A percentile compares a stretch with the other conserved stretches of the same genome.
phyloP scores from a whole-genome alignment of 345 rosid species.

The Gossypium arboreum region DNA sequence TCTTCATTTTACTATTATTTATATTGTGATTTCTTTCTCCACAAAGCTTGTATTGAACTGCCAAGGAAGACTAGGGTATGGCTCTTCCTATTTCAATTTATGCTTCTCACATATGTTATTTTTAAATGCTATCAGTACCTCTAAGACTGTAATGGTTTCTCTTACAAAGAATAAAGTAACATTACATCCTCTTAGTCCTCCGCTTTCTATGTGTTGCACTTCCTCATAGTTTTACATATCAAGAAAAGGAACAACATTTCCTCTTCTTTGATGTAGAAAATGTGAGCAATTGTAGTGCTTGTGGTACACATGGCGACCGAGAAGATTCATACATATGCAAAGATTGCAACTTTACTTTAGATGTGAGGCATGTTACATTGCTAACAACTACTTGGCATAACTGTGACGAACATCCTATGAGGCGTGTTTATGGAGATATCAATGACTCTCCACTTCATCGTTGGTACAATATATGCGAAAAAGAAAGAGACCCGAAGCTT shows the following conservation, averaged over 20 bases:
- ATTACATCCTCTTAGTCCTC: background rate
- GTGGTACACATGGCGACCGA: no score
- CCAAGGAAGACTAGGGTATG: background rate
- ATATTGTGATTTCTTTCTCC: background rate
- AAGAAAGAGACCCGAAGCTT: slow-evolving; percentile 12
- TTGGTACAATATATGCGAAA: slow-evolving; percentile 19
- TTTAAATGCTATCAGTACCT: background rate
- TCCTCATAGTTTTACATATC: background rate
- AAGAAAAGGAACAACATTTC: no score
- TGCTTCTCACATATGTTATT: background rate
- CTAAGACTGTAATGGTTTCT: background rate
- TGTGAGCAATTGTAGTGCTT: no score
- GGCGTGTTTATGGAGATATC: no score
- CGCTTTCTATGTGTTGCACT: background rate
- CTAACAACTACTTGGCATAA: no score
- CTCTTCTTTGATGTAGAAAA: no score
- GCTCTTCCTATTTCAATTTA: no score
- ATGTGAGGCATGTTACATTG: no score
- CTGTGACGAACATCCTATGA: no score
- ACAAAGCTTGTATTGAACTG: slow-evolving; percentile 14
- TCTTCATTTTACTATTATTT: background rate
- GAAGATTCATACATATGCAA: no score
- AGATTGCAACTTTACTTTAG: no score
- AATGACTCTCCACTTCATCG: background rate
- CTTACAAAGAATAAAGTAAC: background rate